These are phyloP conservation scores for Raddia distichophylla DNA, from an alignment of 176 grass and related monocot species.

Conservation along the genomic window DNA sequence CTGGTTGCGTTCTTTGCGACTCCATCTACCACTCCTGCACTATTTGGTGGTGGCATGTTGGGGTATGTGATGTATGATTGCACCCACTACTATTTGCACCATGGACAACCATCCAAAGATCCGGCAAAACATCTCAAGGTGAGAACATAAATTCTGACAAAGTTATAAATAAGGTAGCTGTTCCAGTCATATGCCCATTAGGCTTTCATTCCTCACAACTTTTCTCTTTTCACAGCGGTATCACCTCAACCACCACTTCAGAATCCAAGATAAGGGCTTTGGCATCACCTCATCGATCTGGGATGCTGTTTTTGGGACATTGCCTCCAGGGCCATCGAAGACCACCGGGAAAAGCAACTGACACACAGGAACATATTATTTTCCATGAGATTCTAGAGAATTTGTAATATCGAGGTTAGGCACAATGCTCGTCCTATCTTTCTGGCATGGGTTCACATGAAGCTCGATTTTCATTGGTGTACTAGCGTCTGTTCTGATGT, in stretches of 20 bases:
- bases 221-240: constrained; percentile 57
- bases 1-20: constrained; percentile 58
- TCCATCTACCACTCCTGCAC: constrained; percentile 67
- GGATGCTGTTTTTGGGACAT: constrained; percentile 77
- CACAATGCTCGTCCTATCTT: constrained; percentile 28
- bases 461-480: constrained; percentile 45
- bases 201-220: constrained; percentile 13
- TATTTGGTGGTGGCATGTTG: constrained; percentile 83
- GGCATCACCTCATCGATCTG: constrained; percentile 90
- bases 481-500: constrained; percentile 34
- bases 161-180: constrained; percentile 2
- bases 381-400: constrained; percentile 34
- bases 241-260: constrained; percentile 95
- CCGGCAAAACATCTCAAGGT: constrained; percentile 85
- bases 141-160: constrained; percentile 24
- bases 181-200: background rate
- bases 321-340: constrained; percentile 47
- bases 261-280: constrained; percentile 83
- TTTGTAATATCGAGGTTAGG: constrained; percentile 62
- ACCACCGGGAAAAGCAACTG: constrained; percentile 40
- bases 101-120: constrained; percentile 79
- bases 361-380: constrained; percentile 41
- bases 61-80: constrained; percentile 97
- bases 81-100: constrained; percentile 91
- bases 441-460: constrained; percentile 21